These are phyloP conservation scores for Pseudomicrostroma phylloplanum DNA, from an alignment of 1,284 basidiomycete species.

Conservation along the genomic window DNA sequence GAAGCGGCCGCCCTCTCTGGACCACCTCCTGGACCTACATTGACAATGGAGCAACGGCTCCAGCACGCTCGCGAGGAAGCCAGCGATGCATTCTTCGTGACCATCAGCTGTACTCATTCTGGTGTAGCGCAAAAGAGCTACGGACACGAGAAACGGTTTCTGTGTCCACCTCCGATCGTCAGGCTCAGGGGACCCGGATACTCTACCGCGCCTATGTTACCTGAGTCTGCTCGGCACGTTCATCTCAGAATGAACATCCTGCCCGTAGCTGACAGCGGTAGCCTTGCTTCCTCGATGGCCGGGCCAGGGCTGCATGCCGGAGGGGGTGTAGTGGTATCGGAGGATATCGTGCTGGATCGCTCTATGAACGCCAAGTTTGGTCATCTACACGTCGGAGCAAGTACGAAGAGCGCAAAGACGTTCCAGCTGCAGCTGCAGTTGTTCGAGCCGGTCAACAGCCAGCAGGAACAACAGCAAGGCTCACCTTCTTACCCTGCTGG, in stretches of 20 bases:
- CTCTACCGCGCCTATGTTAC: constrained; percentile 58
- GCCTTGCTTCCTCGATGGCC: not conserved
- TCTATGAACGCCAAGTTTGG: constrained; percentile 68
- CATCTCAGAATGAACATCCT: constrained; percentile 4
- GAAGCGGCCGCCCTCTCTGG: not conserved
- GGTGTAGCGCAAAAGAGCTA: constrained; percentile 87
- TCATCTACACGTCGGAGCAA: constrained; percentile 65
- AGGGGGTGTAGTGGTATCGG: not conserved
- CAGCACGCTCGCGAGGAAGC: not conserved
- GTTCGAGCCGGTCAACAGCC: constrained; percentile 51
- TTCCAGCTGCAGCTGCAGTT: constrained; percentile 68
- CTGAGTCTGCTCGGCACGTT: constrained; percentile 18
- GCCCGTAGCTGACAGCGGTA: not conserved
- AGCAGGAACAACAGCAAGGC: not conserved
- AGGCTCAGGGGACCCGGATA: constrained; percentile 68
- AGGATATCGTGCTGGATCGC: constrained; percentile 4
- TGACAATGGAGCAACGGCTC: not conserved
- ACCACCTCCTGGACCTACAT: not conserved
- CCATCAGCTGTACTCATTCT: constrained; percentile 76
- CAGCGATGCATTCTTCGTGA: constrained; percentile 42
- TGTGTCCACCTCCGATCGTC: constrained; percentile 80
- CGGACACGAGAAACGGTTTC: constrained; percentile 81
- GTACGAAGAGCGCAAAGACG: constrained; percentile 70
- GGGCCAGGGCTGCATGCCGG: too few species aligned
- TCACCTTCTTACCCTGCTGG: too few species aligned